phyloP scores from a whole-genome alignment of 441 rosid genomes.

The Adansonia madagascariensis region DNA sequence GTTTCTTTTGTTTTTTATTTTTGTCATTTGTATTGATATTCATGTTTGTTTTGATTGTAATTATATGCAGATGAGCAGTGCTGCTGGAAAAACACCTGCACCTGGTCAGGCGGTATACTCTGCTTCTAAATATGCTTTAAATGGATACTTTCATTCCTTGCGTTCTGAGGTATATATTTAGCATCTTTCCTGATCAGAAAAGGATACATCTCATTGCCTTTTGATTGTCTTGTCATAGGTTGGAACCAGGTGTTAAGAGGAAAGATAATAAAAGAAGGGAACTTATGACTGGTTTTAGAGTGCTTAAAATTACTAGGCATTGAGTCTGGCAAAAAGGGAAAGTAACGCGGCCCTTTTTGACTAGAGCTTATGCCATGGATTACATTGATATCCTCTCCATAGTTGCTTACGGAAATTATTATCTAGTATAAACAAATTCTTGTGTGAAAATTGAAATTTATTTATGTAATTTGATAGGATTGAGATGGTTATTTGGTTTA shows the following conservation, averaged over 20 bases:
- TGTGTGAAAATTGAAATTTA: neutral
- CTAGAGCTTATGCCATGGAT: neutral
- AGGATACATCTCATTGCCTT: neutral
- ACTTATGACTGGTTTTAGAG: neutral
- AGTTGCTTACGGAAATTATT: neutral
- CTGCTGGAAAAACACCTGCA: constrained; percentile 91
- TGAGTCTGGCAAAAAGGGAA: neutral
- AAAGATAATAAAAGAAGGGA: neutral
- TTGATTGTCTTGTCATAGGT: neutral
- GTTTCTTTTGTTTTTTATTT: neutral
- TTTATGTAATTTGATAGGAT: neutral
- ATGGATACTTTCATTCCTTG: constrained; percentile 85
- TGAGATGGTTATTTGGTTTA: neutral
- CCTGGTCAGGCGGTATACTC: constrained; percentile 95
- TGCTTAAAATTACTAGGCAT: neutral
- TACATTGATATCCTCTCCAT: neutral
- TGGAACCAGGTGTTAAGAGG: neutral
- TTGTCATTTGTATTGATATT: neutral
- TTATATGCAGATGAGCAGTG: constrained; percentile 83
- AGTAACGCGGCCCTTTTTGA: neutral
- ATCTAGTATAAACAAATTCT: neutral
- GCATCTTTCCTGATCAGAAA: neutral
- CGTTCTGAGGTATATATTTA: constrained; percentile 78
- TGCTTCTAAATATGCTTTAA: constrained; percentile 84
- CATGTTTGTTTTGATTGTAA: constrained; percentile 14